phyloP scores from a whole-genome alignment of 176 grass and related monocot genomes.

The Cymbopogon citratus region DNA sequence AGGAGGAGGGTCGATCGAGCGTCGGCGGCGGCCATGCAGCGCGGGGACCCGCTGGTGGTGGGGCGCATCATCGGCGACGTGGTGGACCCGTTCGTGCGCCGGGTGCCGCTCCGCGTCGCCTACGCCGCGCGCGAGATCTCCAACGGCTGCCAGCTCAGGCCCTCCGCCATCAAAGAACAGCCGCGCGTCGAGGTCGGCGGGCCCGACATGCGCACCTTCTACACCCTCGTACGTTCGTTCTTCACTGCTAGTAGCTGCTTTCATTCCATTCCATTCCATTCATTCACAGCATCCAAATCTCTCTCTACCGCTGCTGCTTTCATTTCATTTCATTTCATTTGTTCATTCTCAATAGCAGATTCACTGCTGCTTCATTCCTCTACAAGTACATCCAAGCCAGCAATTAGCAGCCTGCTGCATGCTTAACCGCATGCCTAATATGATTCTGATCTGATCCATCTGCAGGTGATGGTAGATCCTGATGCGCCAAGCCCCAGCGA shows the following conservation, averaged over 20 bases:
- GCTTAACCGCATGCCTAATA: not conserved
- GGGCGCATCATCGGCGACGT: slow-evolving; percentile 72
- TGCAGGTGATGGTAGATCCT: slow-evolving; percentile 52
- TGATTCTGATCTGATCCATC: not conserved
- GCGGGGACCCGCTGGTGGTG: slow-evolving; percentile 54
- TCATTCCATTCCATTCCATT: no score
- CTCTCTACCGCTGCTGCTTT: not conserved
- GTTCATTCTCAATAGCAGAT: no score
- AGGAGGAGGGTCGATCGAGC: no score
- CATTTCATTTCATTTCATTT: no score
- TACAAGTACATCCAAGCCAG: not conserved
- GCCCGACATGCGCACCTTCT: slow-evolving; percentile 50
- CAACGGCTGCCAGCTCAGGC: slow-evolving; percentile 58
- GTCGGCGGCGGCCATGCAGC: not conserved
- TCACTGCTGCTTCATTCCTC: no score
- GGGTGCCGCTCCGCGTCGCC: slow-evolving; percentile 40
- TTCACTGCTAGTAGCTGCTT: no score
- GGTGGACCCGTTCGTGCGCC: slow-evolving; percentile 53
- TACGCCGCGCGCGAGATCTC: slow-evolving; percentile 47
- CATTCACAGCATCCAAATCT: not conserved
- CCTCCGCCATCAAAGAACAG: slow-evolving; percentile 47
- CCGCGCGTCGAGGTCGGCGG: slow-evolving; percentile 54
- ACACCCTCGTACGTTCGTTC: slow-evolving; percentile 36
- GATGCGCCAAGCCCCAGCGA: slow-evolving; percentile 51
- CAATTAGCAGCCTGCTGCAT: not conserved